phyloP scores from a whole-genome alignment of 1,284 basidiomycete species.

The Singerocomus inundabilis region DNA sequence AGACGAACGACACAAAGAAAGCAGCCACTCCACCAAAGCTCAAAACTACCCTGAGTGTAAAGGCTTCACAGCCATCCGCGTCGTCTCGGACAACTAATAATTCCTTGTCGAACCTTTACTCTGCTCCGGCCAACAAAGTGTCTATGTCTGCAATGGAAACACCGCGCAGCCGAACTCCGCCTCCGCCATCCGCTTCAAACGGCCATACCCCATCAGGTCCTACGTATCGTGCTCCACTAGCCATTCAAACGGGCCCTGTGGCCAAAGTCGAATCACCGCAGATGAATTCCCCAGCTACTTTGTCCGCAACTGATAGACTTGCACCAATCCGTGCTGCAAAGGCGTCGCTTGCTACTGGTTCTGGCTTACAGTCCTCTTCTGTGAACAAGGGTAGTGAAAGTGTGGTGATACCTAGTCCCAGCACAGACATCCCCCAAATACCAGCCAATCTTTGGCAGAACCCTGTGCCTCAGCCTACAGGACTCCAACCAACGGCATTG shows the following conservation, averaged over 20 bases:
- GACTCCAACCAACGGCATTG: too few species aligned
- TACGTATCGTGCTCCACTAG: not conserved
- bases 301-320: constrained; percentile 24
- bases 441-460: constrained; percentile 4
- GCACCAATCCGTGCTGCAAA: constrained; percentile 36
- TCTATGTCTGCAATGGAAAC: not conserved
- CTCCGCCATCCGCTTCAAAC: not conserved
- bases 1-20: constrained; percentile 10
- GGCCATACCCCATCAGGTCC: not conserved
- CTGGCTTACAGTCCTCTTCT: constrained; percentile 9
- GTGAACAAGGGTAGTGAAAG: constrained; percentile 2
- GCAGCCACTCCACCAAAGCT: not conserved
- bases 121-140: not conserved
- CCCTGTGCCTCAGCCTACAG: not conserved
- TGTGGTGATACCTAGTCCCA: not conserved
- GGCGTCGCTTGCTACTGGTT: constrained; percentile 19
- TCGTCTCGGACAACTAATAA: constrained; percentile 21
- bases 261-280: constrained; percentile 25
- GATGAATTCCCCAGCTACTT: constrained; percentile 8
- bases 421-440: not conserved
- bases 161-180: not conserved
- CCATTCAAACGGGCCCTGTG: constrained; percentile 10
- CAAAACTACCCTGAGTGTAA: not conserved
- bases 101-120: constrained; percentile 14
- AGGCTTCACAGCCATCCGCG: constrained; percentile 2